A percentile compares a stretch with the other conserved stretches of the same genome.
phyloP scores from a whole-genome alignment of 2,329 filamentous ascomycete species.

The Orbilia quercus region DNA sequence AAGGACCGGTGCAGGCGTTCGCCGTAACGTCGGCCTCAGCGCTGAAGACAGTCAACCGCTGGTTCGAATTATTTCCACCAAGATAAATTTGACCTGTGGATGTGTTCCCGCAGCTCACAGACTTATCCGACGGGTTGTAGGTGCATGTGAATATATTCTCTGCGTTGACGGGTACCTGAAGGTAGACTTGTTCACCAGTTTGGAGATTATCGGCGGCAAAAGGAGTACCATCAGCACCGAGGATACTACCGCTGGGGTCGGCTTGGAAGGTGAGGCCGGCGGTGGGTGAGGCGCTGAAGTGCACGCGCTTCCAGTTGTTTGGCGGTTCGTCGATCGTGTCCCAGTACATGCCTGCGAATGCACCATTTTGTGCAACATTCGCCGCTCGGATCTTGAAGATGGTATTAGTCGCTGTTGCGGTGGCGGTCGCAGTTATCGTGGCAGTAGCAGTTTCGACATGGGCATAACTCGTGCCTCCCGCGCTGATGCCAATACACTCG shows the following conservation, averaged over 20 bases:
- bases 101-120: conserved; percentile 3
- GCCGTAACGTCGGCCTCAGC: not conserved
- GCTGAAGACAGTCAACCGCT: conserved; percentile 7
- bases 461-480: conserved; percentile 31
- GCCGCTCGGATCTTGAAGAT: conserved; percentile 16
- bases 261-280: conserved; percentile 8
- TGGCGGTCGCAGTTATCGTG: conserved; percentile 8
- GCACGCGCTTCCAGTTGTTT: not conserved
- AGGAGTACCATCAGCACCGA: not conserved
- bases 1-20: not conserved
- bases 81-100: conserved; percentile 6
- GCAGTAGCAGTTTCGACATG: conserved; percentile 10
- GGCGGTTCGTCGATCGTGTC: not conserved
- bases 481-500: conserved; percentile 19
- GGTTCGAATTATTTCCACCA: not conserved
- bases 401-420: conserved; percentile 9
- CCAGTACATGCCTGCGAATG: conserved; percentile 1
- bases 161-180: not conserved
- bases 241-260: not conserved
- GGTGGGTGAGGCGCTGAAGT: not conserved
- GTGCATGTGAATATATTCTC: conserved; percentile 6
- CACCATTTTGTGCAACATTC: conserved; percentile 10
- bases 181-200: conserved; percentile 9
- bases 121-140: not conserved
- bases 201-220: conserved; percentile 9